phyloP scores from a whole-genome alignment of 805 yeast genomes.

The Yamadazyma nakazawae region DNA sequence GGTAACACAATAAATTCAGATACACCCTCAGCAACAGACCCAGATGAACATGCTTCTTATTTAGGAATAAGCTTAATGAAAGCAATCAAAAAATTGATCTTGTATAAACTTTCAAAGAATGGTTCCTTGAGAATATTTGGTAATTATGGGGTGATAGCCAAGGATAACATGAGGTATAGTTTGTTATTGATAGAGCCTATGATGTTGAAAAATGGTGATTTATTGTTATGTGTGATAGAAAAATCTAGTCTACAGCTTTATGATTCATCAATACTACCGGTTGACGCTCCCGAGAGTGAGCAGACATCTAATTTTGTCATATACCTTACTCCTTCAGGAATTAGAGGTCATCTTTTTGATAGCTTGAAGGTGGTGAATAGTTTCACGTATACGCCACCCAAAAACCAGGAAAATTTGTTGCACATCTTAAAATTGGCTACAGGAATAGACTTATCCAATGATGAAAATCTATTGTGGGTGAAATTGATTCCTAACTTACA shows the following conservation, averaged over 20 bases:
- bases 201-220: constrained; percentile 36
- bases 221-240: constrained; percentile 29
- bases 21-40: background rate
- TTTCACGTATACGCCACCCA: constrained; percentile 23
- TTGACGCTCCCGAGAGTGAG: constrained; percentile 10
- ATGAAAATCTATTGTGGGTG: constrained; percentile 49
- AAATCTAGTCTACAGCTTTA: constrained; percentile 25
- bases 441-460: constrained; percentile 24
- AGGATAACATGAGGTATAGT: constrained; percentile 9
- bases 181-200: constrained; percentile 36
- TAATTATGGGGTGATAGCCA: constrained; percentile 26
- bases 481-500: constrained; percentile 64
- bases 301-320: constrained; percentile 26
- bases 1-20: background rate
- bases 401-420: constrained; percentile 22
- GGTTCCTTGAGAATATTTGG: constrained; percentile 33
- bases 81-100: constrained; percentile 36
- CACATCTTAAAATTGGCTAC: constrained; percentile 33
- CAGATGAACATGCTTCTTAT: constrained; percentile 25
- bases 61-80: constrained; percentile 37
- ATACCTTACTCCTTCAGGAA: constrained; percentile 41
- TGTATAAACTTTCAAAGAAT: constrained; percentile 29
- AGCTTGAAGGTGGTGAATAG: constrained; percentile 18
- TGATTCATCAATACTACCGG: constrained; percentile 20
- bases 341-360: constrained; percentile 42